A percentile compares a stretch with the other conserved stretches of the same genome.
phyloP scores from a whole-genome alignment of 2,329 filamentous ascomycete genomes.

The Fusarium piperis region DNA sequence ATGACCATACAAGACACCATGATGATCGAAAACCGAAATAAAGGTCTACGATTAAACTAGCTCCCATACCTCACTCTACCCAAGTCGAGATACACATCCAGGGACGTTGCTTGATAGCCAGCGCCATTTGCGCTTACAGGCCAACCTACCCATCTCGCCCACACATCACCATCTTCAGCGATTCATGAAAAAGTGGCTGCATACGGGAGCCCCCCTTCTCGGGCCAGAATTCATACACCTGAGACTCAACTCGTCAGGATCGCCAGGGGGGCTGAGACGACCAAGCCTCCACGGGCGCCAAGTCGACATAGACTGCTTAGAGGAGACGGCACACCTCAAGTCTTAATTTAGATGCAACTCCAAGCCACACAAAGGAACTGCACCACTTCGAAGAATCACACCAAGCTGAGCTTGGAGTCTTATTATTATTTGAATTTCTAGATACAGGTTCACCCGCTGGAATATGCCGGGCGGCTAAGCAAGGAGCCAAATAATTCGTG shows the following conservation, averaged over 20 bases:
- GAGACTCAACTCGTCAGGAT: not conserved
- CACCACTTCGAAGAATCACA: not conserved
- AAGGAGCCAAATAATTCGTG: not conserved
- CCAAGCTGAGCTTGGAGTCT: conserved; percentile 12
- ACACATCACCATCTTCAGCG: not conserved
- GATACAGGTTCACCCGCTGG: conserved; percentile 18
- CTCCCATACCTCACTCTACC: not conserved
- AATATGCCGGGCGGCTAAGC: not conserved
- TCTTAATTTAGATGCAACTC: not conserved
- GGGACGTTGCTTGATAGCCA: not conserved
- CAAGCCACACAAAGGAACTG: not conserved
- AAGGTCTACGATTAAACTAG: not conserved
- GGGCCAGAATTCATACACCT: not conserved
- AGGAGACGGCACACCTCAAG: not conserved
- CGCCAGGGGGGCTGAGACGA: not conserved
- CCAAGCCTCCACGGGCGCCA: not conserved
- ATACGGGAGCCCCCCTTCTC: not conserved
- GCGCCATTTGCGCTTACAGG: not conserved
- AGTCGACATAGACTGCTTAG: not conserved
- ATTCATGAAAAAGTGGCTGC: not conserved
- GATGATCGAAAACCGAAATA: not conserved
- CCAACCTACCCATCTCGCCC: not conserved
- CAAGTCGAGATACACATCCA: not conserved
- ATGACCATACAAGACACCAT: not conserved
- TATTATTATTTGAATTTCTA: conserved; percentile 37